Evolutionary conservation across 176 grass and related monocot species (phyloP).

Genomic region (Sorghum bicolor): DNA sequence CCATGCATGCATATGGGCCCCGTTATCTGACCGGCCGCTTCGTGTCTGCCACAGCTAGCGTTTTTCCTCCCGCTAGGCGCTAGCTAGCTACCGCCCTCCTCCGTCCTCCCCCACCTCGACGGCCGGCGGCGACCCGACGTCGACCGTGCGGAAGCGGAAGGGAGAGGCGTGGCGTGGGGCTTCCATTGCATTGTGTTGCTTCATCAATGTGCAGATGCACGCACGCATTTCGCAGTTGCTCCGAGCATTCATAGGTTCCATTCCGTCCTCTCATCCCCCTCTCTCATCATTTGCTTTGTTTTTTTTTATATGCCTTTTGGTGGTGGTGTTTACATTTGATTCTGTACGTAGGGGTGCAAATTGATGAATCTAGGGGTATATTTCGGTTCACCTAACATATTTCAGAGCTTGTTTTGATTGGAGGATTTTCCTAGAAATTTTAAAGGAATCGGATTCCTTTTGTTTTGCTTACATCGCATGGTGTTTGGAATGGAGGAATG

Average conservation of each 20-base stretch:
- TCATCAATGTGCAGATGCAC: not conserved
- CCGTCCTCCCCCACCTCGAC: not conserved
- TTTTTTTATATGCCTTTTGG: not conserved
- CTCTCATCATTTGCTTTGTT: not conserved
- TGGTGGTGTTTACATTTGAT: not conserved
- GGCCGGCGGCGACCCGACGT: slow-evolving; percentile 26
- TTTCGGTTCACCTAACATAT: not conserved
- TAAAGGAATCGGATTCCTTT: no score
- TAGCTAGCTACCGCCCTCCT: not conserved
- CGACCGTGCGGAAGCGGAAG: slow-evolving; percentile 28
- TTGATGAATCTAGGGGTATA: not conserved
- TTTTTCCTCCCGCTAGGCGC: not conserved
- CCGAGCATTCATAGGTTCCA: not conserved
- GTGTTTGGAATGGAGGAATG: no score
- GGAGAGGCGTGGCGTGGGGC: slow-evolving; percentile 14
- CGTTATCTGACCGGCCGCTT: not conserved
- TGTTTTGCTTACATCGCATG: no score
- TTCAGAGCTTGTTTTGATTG: no score
- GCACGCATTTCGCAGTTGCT: not conserved
- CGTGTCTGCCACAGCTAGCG: not conserved
- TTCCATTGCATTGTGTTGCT: not conserved
- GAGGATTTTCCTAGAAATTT: no score
- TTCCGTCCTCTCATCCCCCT: not conserved
- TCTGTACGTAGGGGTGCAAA: not conserved
- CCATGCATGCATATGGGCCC: not conserved